phyloP scores from a whole-genome alignment of 2,329 filamentous ascomycete species.

The Parastagonospora nodorum region DNA sequence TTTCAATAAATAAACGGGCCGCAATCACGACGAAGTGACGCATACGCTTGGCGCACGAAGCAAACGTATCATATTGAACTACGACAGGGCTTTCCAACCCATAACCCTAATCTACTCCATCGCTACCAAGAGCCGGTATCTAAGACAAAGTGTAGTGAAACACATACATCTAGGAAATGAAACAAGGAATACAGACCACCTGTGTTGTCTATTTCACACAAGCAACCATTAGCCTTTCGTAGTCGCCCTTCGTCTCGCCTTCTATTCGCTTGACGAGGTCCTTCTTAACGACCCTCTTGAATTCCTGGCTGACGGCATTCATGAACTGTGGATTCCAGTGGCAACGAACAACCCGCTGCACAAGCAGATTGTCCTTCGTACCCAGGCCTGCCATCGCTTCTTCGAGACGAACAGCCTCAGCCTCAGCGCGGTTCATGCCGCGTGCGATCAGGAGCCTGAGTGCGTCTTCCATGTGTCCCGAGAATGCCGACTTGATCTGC shows the following conservation, averaged over 20 bases:
- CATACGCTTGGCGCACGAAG: no score
- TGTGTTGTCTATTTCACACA: conserved; percentile 49
- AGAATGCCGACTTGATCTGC: conserved; percentile 81
- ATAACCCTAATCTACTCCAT: no score
- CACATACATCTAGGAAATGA: not conserved
- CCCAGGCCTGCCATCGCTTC: conserved; percentile 84
- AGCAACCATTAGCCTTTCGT: conserved; percentile 75
- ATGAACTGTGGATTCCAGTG: conserved; percentile 83
- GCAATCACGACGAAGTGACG: no score
- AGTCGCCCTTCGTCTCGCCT: conserved; percentile 85
- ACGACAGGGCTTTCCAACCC: no score
- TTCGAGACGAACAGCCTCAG: conserved; percentile 82
- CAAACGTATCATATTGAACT: no score
- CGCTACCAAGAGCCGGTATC: not conserved
- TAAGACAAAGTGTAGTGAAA: not conserved
- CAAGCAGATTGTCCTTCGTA: conserved; percentile 81
- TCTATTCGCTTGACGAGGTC: conserved; percentile 72
- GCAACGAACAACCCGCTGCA: conserved; percentile 75
- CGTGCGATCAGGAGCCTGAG: conserved; percentile 78
- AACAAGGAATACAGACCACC: not conserved
- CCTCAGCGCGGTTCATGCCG: conserved; percentile 79
- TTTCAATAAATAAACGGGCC: no score
- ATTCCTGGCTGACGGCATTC: conserved; percentile 78
- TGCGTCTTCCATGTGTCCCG: conserved; percentile 88
- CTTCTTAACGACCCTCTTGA: conserved; percentile 70